Percentiles rank a stretch among this genome's conserved stretches.
Evolutionary conservation across 148 eudicot species (phyloP).

Genomic region (Gaultheria prostrata): DNA sequence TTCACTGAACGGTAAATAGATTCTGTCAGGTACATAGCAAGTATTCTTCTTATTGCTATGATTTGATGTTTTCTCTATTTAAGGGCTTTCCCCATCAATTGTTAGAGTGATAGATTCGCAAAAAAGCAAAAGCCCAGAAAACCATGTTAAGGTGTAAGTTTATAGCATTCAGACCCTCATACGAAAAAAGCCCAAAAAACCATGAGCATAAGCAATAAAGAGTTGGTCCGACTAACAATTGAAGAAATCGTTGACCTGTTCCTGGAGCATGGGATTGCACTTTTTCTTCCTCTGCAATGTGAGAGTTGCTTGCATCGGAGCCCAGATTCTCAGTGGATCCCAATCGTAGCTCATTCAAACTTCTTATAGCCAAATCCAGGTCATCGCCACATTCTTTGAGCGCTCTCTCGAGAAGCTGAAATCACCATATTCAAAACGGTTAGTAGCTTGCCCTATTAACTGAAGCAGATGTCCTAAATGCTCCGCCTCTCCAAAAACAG

Average conservation of each 20-base stretch:
- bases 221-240: neutral
- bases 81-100: neutral
- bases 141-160: neutral
- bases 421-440: neutral
- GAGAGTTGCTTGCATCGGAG: slow-evolving; percentile 30
- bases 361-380: slow-evolving; percentile 70
- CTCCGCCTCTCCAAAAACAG: neutral
- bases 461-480: neutral
- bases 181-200: neutral
- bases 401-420: slow-evolving; percentile 69
- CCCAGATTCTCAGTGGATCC: slow-evolving; percentile 40
- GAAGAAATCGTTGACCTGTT: slow-evolving; percentile 16
- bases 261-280: slow-evolving; percentile 29
- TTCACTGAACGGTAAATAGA: neutral
- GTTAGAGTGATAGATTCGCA: neutral
- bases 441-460: neutral
- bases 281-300: slow-evolving; percentile 29
- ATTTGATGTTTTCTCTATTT: neutral
- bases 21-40: neutral
- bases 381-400: slow-evolving; percentile 75
- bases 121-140: neutral
- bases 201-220: neutral
- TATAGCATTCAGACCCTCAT: no score
- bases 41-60: neutral
- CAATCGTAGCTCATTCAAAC: slow-evolving; percentile 67